Evolutionary conservation across 345 rosid species (phyloP), one percentile per base, ranked within the genome.

Genomic region (Gossypium mustelinum): DNA sequence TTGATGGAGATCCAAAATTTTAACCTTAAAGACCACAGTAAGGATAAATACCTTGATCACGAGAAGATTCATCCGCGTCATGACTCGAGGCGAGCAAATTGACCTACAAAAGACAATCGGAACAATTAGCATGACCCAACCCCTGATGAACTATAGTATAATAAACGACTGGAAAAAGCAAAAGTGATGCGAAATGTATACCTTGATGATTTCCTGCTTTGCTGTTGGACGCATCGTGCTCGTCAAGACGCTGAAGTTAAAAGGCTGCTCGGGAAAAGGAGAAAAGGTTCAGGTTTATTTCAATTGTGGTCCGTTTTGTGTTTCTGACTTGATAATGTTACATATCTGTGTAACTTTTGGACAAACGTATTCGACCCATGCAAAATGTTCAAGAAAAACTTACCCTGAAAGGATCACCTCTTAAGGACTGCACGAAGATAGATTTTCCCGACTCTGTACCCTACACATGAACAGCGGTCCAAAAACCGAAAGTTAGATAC

Each of bases 401-500:
- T 77, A 85, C 91, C 83, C 89, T 80, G 79, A 75, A 85, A 56
- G 89, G 89, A 73, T 87, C 89, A 41, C 89, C 89, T 76, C 91
- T 78, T 65, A 87, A 70, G 76, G 89, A 87, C 81, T 87, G 91
- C 60, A 85, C 86, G 68, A 70, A 84, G 68, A 84, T 20, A 61
- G 85, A 75, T 56, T 80, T 84, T 70, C 85, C 87, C 1, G 82
- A 73, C 43, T 79, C 86, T 29, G 18, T 27, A 71, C 82, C 84
- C 79, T 78, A 78, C 72, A 71, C 72, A 64, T 22, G 50, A 77
- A 29, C 45, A n/a, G 27, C 44, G 4, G 51, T 22, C n/a, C 9
- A n/a, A 48, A 4, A 45, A 59, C 44, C 45, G 9, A 17, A 17
- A 39, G 48, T 4, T 20, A 39, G 13, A 34, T 63, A 20, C 44